Conservation (phyloP, 148 eudicot species). For the Polygonum maritimum region DNA sequence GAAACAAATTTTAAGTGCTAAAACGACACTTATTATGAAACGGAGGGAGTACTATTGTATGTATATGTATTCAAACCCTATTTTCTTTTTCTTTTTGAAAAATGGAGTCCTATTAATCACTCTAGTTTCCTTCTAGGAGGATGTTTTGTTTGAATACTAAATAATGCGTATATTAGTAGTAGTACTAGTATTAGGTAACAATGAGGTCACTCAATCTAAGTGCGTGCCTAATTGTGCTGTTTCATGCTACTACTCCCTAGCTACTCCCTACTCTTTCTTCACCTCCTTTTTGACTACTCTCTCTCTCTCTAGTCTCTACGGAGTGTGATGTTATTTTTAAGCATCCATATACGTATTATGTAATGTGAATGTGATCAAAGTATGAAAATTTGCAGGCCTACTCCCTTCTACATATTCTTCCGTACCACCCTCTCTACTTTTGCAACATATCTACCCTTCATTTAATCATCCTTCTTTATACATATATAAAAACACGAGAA, state of each 20-base stretch:
- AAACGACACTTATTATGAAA: no score
- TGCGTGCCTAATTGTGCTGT: constrained; percentile 11
- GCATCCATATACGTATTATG: no score
- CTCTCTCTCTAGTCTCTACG: not conserved
- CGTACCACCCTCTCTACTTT: not conserved
- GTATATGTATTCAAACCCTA: not conserved
- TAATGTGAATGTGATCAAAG: no score
- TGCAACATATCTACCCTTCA: constrained; percentile 9
- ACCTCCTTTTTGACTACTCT: not conserved
- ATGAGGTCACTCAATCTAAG: constrained; percentile 8
- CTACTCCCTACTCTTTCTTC: not conserved
- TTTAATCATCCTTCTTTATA: not conserved
- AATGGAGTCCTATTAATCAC: no score
- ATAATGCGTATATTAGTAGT: no score
- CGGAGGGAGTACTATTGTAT: no score
- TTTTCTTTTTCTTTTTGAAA: not conserved
- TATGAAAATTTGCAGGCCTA: not conserved
- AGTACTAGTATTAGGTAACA: not conserved
- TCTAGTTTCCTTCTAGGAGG: not conserved
- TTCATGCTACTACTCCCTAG: not conserved
- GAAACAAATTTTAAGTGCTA: no score
- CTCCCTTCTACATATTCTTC: not conserved
- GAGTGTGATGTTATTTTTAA: no score
- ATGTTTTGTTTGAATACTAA: not conserved
- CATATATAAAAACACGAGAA: no score